Base-by-base conservation (phyloP, 768 basidiomycete species). In the Leccinum longicurvipes region DNA sequence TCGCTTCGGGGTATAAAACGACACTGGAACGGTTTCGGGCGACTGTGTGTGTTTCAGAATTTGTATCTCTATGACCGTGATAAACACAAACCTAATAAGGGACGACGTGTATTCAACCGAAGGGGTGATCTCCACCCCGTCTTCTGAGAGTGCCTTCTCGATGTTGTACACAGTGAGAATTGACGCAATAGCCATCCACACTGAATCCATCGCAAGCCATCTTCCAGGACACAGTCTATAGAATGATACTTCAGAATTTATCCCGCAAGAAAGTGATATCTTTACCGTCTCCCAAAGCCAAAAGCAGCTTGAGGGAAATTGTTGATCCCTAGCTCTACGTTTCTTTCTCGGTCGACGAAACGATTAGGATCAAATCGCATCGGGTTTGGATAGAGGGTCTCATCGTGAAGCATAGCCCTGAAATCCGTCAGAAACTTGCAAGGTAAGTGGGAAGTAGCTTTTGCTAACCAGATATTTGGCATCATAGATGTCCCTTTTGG, bases 381-480 rank as follows among this genome's bases (percentile, higher is more conserved):
- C n/a, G 77, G 72, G 15, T 78, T 71, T 23, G 74, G 76, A 57
- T 79, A 79, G 32, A 63, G 56, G 11, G 59, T 59, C 17, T 63
- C 61, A 51, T 78, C 74, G 28, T 78, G 77, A 19, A 78, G 70
- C 15, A 78, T 73, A 12, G 71, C 72, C 77, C 77, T 78, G 50
- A 64, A 19, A 60, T 41, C 8, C 14, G 32, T 62, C 17, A 59
- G 46, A 57, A 48, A 71, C 46, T 21, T 34, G n/a, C 4, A 39
- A 19, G 27, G 68, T 50, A 29, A 62, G 61, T 8, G 6, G 15
- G 11, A n/a, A 47, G 62, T 47, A n/a, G 19, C 39, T 1, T 17
- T 27, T 58, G 45, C 67, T 57, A 53, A 78, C 77, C 79, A 81
- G n/a, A 77, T 69, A 50, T 80, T 80, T 3, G 76, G 72, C n/a